Evolutionary conservation across 2,329 filamentous ascomycete species (phyloP), one percentile per base, ranked within the genome.

Genomic region (Didymella arachidicola): DNA sequence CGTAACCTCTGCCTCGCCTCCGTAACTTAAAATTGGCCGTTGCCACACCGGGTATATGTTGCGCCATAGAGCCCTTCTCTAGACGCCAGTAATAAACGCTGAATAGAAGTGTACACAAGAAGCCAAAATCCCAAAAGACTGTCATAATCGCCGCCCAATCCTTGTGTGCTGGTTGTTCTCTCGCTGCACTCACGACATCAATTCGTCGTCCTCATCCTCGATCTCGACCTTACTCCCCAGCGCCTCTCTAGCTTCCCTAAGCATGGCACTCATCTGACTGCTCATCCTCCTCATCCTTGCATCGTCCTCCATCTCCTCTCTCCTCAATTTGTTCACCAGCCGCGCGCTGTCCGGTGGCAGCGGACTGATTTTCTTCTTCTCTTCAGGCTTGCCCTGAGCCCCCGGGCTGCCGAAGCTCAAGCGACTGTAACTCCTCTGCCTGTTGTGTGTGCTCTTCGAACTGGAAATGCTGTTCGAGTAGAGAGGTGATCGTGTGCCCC

Each of bases 221-320:
- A 78, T 63, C 29, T 79, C 75, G 27, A 80, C 70, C 58, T 78
- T 81, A 19, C 77, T 80, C 7, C 81, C 93, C 18, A 99, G 79
- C 1, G 95, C 95, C 75, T 95, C 90, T 67, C 89, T 89, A 0
- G 93, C 95, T 77, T 98, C 89, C 2, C 88, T 84, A 53, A 99
- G 96, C 90, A 99, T 92, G 32, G 89, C 90, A 71, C 90, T 86
- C 46, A 98, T 80, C 67, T 90, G 87, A 46, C 86, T 83, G 72
- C 95, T 96, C 77, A 98, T 87, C 26, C 89, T 86, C 47, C 87
- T 87, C 67, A 98, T 89, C 51, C 89, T 88, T 42, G 88, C 86
- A 67, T 98, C 93, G 7, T 91, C 86, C 67, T 93, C 89, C 44
- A 87, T 83, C 68, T 97, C 92, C 57, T 91, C 90, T 49, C 86